Conservation (phyloP, 805 yeast genomes). For the Priceomyces castillae region DNA sequence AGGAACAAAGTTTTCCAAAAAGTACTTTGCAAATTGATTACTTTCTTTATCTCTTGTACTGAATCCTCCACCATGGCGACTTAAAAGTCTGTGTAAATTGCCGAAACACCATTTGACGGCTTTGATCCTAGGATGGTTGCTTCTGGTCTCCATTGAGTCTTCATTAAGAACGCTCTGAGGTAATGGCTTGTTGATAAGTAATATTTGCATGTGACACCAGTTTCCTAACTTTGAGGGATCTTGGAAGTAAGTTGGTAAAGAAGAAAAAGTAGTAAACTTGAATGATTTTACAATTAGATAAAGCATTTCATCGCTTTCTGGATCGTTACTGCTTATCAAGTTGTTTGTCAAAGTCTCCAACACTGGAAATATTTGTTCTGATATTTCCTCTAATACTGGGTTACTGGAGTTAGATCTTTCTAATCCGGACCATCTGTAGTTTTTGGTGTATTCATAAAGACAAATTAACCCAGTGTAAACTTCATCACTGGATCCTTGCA, state of each 20-base stretch:
- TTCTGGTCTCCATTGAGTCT: conserved; percentile 27
- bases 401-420: conserved; percentile 39
- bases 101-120: conserved; percentile 47
- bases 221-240: conserved; percentile 34
- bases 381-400: conserved; percentile 39
- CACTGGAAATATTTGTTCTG: conserved; percentile 34
- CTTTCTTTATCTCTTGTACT: conserved; percentile 29
- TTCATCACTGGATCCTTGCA: conserved; percentile 31
- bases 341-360: conserved; percentile 31
- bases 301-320: conserved; percentile 31
- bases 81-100: conserved; percentile 38
- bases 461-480: conserved; percentile 40
- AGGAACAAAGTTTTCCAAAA: conserved; percentile 39
- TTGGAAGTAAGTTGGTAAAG: conserved; percentile 37
- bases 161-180: conserved; percentile 33
- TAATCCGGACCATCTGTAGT: conserved; percentile 42
- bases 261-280: conserved; percentile 38
- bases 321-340: conserved; percentile 23
- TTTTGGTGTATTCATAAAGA: conserved; percentile 39
- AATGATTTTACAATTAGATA: conserved; percentile 40
- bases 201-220: conserved; percentile 41
- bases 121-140: conserved; percentile 41
- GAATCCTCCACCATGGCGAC: conserved; percentile 44
- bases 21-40: conserved; percentile 28
- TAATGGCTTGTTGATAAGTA: conserved; percentile 39